Evolutionary conservation across 306 rosid species (phyloP).

Genomic region (Betula pendula): DNA sequence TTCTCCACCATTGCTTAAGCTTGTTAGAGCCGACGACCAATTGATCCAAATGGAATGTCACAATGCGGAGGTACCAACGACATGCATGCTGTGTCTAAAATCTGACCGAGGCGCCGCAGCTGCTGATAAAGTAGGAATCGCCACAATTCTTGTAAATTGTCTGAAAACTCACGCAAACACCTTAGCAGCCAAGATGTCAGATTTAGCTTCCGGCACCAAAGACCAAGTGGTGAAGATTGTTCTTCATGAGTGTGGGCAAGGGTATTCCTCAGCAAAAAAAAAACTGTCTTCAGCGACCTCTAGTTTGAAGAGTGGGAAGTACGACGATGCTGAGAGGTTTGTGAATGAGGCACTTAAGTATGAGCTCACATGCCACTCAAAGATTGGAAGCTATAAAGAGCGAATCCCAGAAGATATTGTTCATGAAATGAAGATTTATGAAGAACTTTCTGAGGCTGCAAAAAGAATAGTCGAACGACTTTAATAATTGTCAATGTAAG

Average conservation of each 20-base stretch:
- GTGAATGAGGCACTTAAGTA: not conserved
- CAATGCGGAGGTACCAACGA: constrained; percentile 14
- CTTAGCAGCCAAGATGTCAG: constrained; percentile 21
- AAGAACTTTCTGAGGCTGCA: constrained; percentile 23
- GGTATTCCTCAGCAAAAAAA: constrained; percentile 6
- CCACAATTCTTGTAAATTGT: constrained; percentile 10
- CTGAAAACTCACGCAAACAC: constrained; percentile 6
- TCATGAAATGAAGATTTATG: constrained; percentile 13
- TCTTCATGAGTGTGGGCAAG: not conserved
- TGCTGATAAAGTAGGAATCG: constrained; percentile 14
- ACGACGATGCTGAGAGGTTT: not conserved
- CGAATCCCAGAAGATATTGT: not conserved
- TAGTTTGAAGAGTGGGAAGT: not conserved
- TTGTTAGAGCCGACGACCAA: constrained; percentile 17
- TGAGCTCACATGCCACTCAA: not conserved
- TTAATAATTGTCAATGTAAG: not conserved
- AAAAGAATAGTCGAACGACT: constrained; percentile 25
- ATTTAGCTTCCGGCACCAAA: not conserved
- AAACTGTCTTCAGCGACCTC: not conserved
- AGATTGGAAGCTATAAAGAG: not conserved
- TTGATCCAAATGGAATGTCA: constrained; percentile 21
- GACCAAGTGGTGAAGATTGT: not conserved
- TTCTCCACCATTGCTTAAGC: not conserved
- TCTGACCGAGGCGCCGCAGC: not conserved
- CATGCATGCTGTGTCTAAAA: constrained; percentile 23